Evolutionary conservation across 805 yeast genomes (phyloP).

Genomic region (Starmerella apis): DNA sequence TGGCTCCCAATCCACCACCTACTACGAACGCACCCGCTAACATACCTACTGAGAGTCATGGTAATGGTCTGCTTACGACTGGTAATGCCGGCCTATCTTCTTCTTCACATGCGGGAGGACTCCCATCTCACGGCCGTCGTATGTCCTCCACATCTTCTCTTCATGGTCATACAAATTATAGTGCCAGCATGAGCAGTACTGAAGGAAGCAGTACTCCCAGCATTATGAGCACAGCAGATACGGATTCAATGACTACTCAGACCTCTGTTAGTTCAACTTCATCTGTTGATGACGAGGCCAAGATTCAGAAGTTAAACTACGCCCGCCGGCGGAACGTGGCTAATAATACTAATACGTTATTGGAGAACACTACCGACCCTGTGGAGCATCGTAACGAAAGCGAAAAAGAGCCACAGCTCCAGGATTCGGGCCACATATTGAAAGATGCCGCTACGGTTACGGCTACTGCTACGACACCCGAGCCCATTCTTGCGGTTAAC

Average conservation of each 20-base stretch:
- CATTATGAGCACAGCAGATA: conserved; percentile 5
- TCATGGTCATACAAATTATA: conserved; percentile 1
- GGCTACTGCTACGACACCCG: neutral
- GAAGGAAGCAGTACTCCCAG: conserved; percentile 15
- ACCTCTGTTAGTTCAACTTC: conserved; percentile 15
- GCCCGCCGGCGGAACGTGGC: conserved; percentile 5
- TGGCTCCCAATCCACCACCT: neutral
- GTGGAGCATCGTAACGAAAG: neutral
- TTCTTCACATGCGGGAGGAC: neutral
- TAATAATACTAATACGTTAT: neutral
- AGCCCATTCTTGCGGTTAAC: neutral
- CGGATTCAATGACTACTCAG: conserved; percentile 18
- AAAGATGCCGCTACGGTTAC: too few relatives aligned
- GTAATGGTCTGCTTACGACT: too few relatives aligned
- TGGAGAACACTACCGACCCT: neutral
- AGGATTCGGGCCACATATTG: too few relatives aligned
- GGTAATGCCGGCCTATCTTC: neutral
- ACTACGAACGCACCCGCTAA: neutral
- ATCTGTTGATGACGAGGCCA: neutral
- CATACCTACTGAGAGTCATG: neutral
- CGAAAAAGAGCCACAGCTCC: neutral
- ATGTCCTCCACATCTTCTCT: conserved; percentile 4
- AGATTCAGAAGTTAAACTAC: neutral
- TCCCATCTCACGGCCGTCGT: neutral
- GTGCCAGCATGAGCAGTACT: conserved; percentile 17